Conservation (phyloP, 805 yeast species). For the Schwanniomyces occidentalis region DNA sequence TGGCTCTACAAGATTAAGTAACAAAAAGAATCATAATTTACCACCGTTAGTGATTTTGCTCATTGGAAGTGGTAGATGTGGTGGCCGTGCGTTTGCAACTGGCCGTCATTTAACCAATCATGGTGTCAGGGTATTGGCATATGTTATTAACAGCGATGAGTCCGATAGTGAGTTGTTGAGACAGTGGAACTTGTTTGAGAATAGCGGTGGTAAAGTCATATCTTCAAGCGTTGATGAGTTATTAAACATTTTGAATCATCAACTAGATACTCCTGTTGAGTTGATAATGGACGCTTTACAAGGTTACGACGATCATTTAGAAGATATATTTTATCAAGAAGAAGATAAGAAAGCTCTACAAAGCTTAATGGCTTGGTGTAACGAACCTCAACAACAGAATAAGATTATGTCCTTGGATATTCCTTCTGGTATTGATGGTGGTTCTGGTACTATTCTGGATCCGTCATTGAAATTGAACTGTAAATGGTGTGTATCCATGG, state of each 20-base stretch:
- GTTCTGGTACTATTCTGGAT: constrained; percentile 59
- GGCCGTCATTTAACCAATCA: constrained; percentile 78
- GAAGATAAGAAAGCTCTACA: constrained; percentile 40
- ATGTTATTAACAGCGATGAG: constrained; percentile 35
- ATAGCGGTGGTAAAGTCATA: constrained; percentile 66
- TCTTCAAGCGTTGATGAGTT: constrained; percentile 33
- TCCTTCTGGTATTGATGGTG: constrained; percentile 82
- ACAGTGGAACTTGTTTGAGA: constrained; percentile 57
- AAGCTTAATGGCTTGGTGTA: constrained; percentile 67
- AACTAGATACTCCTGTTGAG: constrained; percentile 73
- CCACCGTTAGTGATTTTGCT: constrained; percentile 75
- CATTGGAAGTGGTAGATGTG: constrained; percentile 74
- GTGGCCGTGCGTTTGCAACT: constrained; percentile 72
- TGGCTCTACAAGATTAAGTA: constrained; percentile 62
- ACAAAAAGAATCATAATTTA: constrained; percentile 65
- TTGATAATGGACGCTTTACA: constrained; percentile 81
- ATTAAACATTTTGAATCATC: constrained; percentile 38
- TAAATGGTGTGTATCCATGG: constrained; percentile 66
- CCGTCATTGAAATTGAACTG: constrained; percentile 40
- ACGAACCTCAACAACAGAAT: constrained; percentile 40
- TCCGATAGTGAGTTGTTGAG: constrained; percentile 44
- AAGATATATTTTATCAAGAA: constrained; percentile 49
- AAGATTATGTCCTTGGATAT: constrained; percentile 69
- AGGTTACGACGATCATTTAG: constrained; percentile 72
- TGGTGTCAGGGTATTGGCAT: constrained; percentile 67